Percentiles rank a stretch among this genome's conserved stretches.
phyloP scores from a whole-genome alignment of 2,329 filamentous ascomycete genomes.

The Phialemoniopsis sp. region DNA sequence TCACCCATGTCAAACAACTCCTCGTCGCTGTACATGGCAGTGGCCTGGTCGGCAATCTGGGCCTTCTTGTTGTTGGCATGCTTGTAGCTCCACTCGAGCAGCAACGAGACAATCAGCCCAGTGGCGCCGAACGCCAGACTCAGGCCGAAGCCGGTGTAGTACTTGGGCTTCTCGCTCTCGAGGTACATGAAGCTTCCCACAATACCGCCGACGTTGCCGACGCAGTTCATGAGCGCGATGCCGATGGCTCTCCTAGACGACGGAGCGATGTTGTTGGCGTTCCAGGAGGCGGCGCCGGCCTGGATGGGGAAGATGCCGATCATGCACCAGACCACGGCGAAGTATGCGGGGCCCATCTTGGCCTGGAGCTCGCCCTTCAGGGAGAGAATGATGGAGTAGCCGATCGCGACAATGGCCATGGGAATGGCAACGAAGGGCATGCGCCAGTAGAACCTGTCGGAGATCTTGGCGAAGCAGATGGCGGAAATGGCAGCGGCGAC shows the following conservation, averaged over 20 bases:
- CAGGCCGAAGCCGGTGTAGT: conserved; percentile 27
- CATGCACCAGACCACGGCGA: conserved; percentile 62
- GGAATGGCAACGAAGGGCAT: conserved; percentile 63
- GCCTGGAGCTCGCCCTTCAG: conserved; percentile 40
- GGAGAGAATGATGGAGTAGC: conserved; percentile 56
- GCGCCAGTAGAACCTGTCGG: conserved; percentile 60
- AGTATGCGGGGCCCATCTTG: conserved; percentile 55
- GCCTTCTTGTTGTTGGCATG: conserved; percentile 18
- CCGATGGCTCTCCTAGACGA: conserved; percentile 28
- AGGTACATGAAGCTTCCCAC: conserved; percentile 33
- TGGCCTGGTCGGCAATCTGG: conserved; percentile 15
- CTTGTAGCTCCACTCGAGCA: conserved; percentile 23
- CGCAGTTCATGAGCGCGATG: conserved; percentile 29
- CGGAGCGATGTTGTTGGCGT: conserved; percentile 60
- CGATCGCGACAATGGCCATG: conserved; percentile 55
- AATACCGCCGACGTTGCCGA: conserved; percentile 32
- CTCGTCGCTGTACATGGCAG: conserved; percentile 29
- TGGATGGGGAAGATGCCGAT: conserved; percentile 69
- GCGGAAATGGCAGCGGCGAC: conserved; percentile 61
- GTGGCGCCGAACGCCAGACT: conserved; percentile 21
- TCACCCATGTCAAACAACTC: conserved; percentile 34
- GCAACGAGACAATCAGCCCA: conserved; percentile 17
- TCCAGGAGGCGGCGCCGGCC: conserved; percentile 60
- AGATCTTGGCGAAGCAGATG: conserved; percentile 58
- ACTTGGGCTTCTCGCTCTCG: conserved; percentile 20